These are phyloP conservation scores for Quercus phellos DNA, from an alignment of 331 rosid species.

Conservation along the genomic window DNA sequence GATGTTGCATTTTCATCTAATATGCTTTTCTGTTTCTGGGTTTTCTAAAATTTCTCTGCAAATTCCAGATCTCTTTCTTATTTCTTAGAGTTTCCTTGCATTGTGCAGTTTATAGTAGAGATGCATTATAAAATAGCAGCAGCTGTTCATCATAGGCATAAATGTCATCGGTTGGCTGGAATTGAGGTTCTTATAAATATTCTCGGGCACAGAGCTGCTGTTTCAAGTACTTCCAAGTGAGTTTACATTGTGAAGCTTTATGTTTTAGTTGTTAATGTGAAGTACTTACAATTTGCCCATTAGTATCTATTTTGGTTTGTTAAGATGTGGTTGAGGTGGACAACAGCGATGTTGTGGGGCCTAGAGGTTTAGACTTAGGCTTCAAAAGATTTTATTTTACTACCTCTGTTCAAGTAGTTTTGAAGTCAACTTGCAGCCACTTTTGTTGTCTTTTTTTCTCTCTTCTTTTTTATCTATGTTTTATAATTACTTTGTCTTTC, in stretches of 20 bases:
- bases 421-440: background rate
- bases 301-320: background rate
- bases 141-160: slow-evolving; percentile 81
- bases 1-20: slow-evolving; percentile 17
- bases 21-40: background rate
- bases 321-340: background rate
- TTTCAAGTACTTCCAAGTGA: slow-evolving; percentile 83
- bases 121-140: slow-evolving; percentile 75
- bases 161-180: slow-evolving; percentile 77
- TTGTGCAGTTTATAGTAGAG: slow-evolving; percentile 78
- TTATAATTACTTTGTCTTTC: background rate
- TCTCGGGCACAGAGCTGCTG: slow-evolving; percentile 69
- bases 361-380: background rate
- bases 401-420: background rate
- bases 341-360: background rate
- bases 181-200: slow-evolving; percentile 68
- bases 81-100: slow-evolving; percentile 9
- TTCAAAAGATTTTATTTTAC: background rate
- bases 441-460: background rate
- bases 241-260: slow-evolving; percentile 21
- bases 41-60: background rate
- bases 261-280: background rate
- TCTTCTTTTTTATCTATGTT: background rate
- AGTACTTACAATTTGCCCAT: background rate
- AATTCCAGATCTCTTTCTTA: slow-evolving; percentile 4